phyloP scores from a whole-genome alignment of 1,284 basidiomycete species.

The Ceratobasidium sp. region DNA sequence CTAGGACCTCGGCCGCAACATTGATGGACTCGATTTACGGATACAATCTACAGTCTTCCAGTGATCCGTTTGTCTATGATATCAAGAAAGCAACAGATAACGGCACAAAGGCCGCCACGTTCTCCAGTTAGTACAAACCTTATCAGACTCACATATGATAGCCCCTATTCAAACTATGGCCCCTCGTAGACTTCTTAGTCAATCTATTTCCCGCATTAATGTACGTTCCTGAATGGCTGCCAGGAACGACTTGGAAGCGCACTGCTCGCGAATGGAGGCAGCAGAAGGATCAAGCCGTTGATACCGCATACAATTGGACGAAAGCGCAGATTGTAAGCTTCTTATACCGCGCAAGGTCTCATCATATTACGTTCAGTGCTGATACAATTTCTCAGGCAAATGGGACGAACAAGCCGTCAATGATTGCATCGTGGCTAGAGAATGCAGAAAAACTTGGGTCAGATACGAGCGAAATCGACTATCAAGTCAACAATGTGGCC shows the following conservation, averaged over 20 bases:
- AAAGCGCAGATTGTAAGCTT: slow-evolving; percentile 9
- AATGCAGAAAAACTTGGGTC: background rate
- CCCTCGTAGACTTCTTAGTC: slow-evolving; percentile 20
- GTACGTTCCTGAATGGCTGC: slow-evolving; percentile 45
- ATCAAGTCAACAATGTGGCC: background rate
- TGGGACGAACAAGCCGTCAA: slow-evolving; percentile 2
- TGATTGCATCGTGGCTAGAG: slow-evolving; percentile 17
- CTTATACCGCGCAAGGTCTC: background rate
- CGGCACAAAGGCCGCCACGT: background rate
- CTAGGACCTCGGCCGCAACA: slow-evolving; percentile 12
- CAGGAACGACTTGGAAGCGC: slow-evolving; percentile 41
- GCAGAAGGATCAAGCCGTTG: slow-evolving; percentile 13
- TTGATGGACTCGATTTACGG: slow-evolving; percentile 8
- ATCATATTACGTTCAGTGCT: background rate
- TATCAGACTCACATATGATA: too few species aligned
- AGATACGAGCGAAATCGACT: background rate
- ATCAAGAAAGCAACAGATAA: slow-evolving; percentile 11
- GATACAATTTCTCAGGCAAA: background rate
- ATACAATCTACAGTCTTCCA: slow-evolving; percentile 6
- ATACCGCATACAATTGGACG: slow-evolving; percentile 25
- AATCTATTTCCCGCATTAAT: slow-evolving; percentile 24
- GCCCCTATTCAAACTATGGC: background rate
- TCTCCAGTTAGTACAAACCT: background rate
- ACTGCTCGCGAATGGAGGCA: slow-evolving; percentile 25
- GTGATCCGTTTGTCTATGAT: slow-evolving; percentile 15